phyloP scores from a whole-genome alignment of 1,284 basidiomycete genomes.

The Puccinia coronata region DNA sequence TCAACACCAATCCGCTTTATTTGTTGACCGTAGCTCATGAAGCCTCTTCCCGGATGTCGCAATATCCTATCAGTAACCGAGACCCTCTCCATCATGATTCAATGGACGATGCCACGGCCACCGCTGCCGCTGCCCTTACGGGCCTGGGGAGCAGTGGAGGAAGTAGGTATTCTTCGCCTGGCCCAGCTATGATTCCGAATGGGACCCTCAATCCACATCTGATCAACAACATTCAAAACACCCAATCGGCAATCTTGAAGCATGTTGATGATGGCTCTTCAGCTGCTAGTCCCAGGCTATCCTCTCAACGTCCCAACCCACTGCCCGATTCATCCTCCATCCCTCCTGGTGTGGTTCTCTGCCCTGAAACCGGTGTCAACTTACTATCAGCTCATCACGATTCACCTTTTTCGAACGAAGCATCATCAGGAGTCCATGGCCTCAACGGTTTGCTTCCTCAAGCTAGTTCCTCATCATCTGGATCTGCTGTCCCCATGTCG shows the following conservation, averaged over 20 bases:
- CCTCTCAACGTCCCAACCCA: constrained; percentile 26
- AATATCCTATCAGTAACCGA: not conserved
- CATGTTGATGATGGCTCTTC: not conserved
- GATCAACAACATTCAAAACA: constrained; percentile 54
- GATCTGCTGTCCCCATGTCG: not conserved
- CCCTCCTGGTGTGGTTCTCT: constrained; percentile 51
- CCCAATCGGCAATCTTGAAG: constrained; percentile 6
- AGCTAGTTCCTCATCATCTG: constrained; percentile 10
- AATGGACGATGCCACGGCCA: constrained; percentile 44
- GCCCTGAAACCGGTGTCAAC: not conserved
- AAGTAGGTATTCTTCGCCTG: constrained; percentile 46
- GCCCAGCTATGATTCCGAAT: constrained; percentile 19
- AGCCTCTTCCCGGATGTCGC: constrained; percentile 26
- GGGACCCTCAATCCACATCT: constrained; percentile 52
- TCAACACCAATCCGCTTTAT: constrained; percentile 40
- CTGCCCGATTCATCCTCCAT: constrained; percentile 57
- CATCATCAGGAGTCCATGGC: not conserved
- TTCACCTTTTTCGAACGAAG: not conserved
- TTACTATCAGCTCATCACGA: constrained; percentile 9
- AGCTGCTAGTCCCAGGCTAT: constrained; percentile 2
- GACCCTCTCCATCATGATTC: constrained; percentile 16
- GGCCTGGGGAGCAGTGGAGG: constrained; percentile 44
- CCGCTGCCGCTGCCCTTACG: constrained; percentile 43
- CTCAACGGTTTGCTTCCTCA: constrained; percentile 6
- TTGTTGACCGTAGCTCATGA: constrained; percentile 45